These are phyloP conservation scores for Aspergillus cejpii DNA, from an alignment of 2,329 filamentous ascomycete species.

Conservation along the genomic window DNA sequence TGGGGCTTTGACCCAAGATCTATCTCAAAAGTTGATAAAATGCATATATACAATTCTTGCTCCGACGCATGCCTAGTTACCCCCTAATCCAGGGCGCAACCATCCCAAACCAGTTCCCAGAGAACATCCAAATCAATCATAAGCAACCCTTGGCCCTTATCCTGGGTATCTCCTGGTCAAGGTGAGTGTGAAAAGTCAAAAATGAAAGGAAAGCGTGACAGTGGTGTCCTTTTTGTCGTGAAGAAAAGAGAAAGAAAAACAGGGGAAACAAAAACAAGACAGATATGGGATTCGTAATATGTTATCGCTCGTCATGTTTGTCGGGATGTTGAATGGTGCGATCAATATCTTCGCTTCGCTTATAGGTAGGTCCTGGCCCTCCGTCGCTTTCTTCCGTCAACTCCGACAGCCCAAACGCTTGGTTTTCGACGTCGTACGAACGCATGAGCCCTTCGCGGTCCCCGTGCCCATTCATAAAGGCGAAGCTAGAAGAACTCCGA, in stretches of 20 bases:
- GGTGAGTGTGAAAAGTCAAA: constrained; percentile 9
- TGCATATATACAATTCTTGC: constrained; percentile 23
- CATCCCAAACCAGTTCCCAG: constrained; percentile 8
- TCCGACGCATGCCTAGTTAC: constrained; percentile 11
- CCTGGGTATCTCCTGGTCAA: constrained; percentile 13
- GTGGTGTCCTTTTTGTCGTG: constrained; percentile 20
- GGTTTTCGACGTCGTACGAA: constrained; percentile 79
- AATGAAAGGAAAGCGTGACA: constrained; percentile 19
- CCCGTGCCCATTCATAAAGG: constrained; percentile 49
- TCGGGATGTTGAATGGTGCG: constrained; percentile 24
- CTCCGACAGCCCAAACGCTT: constrained; percentile 69
- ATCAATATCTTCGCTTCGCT: constrained; percentile 23
- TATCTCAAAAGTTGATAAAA: constrained; percentile 17
- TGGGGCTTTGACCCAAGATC: constrained; percentile 11
- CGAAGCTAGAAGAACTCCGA: constrained; percentile 57
- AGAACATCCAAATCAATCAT: constrained; percentile 15
- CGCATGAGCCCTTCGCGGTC: constrained; percentile 80
- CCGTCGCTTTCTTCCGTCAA: constrained; percentile 69
- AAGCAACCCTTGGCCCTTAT: constrained; percentile 13
- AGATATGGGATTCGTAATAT: constrained; percentile 10
- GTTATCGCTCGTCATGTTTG: constrained; percentile 30
- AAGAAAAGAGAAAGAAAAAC: constrained; percentile 12
- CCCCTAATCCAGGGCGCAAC: constrained; percentile 9
- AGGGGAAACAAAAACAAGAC: constrained; percentile 10
- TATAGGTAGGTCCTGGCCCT: constrained; percentile 33